Percentiles rank a stretch among this genome's conserved stretches.
phyloP scores from a whole-genome alignment of 345 rosid species.

The Eucalyptus grandis region DNA sequence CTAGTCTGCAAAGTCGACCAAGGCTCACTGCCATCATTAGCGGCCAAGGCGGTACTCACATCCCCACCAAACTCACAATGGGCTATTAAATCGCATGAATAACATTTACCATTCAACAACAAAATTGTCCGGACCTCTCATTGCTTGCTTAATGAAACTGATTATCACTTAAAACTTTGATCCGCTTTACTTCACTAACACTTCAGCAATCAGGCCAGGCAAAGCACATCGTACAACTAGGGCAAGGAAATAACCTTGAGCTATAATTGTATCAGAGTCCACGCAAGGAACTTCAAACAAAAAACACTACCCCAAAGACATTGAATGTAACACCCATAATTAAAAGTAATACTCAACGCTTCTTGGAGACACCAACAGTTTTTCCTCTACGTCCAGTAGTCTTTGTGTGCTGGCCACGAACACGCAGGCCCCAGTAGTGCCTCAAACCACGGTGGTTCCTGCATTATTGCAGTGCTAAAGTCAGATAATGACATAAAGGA shows the following conservation, averaged over 20 bases:
- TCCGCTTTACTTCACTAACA: not conserved
- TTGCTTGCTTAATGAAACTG: not conserved
- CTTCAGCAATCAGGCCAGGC: not conserved
- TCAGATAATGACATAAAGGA: not conserved
- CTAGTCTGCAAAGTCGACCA: not conserved
- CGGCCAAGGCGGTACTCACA: accelerated
- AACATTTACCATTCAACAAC: not conserved
- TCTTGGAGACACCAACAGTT: constrained; percentile 94
- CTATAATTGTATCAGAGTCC: not conserved
- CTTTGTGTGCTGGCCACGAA: constrained; percentile 97
- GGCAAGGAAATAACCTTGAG: not conserved
- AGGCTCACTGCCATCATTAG: not conserved
- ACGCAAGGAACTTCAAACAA: not conserved
- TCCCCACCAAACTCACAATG: not conserved
- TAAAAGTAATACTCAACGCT: constrained; percentile 10
- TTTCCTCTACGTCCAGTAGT: constrained; percentile 91
- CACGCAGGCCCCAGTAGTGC: constrained; percentile 98
- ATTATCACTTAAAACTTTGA: not conserved
- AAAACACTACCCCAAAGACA: not conserved
- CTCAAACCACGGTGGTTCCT: constrained; percentile 97
- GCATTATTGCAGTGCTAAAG: not conserved
- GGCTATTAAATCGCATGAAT: not conserved
- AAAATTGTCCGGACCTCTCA: not conserved
- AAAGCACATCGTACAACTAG: not conserved
- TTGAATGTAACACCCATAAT: not conserved